phyloP scores from a whole-genome alignment of 2,329 filamentous ascomycete genomes.

The Aspergillus proliferans region DNA sequence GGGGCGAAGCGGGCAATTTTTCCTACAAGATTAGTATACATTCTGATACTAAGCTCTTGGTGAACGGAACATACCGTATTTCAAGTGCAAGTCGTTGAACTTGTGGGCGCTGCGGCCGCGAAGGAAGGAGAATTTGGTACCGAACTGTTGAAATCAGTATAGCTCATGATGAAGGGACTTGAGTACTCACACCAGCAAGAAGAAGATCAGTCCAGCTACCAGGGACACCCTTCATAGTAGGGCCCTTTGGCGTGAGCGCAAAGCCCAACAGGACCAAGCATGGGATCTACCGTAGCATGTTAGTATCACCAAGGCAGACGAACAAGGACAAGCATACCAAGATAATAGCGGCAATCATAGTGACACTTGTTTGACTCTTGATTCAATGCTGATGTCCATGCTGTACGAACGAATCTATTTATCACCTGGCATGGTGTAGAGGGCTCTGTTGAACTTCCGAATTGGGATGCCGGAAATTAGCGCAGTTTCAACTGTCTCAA shows the following conservation, averaged over 20 bases:
- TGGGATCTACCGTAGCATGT: constrained; percentile 1
- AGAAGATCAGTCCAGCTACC: constrained; percentile 11
- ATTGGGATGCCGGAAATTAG: neutral
- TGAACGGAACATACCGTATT: constrained; percentile 11
- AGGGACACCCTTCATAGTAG: constrained; percentile 12
- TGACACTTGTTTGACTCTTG: neutral
- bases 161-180: neutral
- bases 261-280: constrained; percentile 13
- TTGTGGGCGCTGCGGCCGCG: constrained; percentile 13
- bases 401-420: neutral
- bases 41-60: no score
- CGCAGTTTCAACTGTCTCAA: neutral
- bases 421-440: neutral
- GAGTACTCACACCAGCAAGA: constrained; percentile 13
- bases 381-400: no score
- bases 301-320: neutral
- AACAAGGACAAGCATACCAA: constrained; percentile 5
- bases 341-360: constrained; percentile 4
- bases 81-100: constrained; percentile 14
- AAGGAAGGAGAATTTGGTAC: constrained; percentile 16
- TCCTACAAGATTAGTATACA: constrained; percentile 5
- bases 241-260: constrained; percentile 11
- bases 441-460: neutral
- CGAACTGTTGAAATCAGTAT: constrained; percentile 6
- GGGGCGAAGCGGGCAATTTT: constrained; percentile 17